Conservation (phyloP, 441 rosid species). For the Populus hybrid region DNA sequence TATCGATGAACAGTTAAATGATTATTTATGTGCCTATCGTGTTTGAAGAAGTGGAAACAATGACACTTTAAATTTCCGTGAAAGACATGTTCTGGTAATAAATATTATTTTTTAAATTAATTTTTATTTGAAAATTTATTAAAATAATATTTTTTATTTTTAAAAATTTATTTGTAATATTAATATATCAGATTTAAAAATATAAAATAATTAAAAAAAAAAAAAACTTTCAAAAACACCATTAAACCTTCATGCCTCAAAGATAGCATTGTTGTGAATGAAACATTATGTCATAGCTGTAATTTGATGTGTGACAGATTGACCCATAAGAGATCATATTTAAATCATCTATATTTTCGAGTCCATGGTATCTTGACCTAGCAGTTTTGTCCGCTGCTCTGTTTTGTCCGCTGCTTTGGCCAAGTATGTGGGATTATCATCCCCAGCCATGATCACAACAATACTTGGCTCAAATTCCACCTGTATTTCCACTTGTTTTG, state of each 20-base stretch:
- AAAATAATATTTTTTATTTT: too few relatives aligned
- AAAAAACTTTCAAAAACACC: too few relatives aligned
- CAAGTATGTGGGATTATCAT: conserved; percentile 60
- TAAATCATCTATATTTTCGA: neutral
- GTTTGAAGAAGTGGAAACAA: neutral
- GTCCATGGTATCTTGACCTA: neutral
- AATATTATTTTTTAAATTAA: too few relatives aligned
- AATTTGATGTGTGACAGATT: neutral
- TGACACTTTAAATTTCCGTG: too few relatives aligned
- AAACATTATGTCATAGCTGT: neutral
- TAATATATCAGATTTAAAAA: too few relatives aligned
- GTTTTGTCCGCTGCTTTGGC: conserved; percentile 26
- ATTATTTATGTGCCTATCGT: too few relatives aligned
- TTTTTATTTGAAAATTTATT: too few relatives aligned
- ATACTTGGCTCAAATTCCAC: conserved; percentile 49
- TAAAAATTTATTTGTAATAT: too few relatives aligned
- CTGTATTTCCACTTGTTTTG: conserved; percentile 13
- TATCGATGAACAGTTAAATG: neutral
- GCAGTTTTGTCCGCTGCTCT: neutral
- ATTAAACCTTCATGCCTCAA: too few relatives aligned
- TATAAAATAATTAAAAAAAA: too few relatives aligned
- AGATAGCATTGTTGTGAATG: neutral
- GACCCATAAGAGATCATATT: neutral
- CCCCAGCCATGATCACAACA: conserved; percentile 83
- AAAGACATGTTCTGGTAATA: neutral